These are phyloP conservation scores for Phyllosticta citrichinensis DNA, from an alignment of 2,329 filamentous ascomycete species.

Conservation along the genomic window DNA sequence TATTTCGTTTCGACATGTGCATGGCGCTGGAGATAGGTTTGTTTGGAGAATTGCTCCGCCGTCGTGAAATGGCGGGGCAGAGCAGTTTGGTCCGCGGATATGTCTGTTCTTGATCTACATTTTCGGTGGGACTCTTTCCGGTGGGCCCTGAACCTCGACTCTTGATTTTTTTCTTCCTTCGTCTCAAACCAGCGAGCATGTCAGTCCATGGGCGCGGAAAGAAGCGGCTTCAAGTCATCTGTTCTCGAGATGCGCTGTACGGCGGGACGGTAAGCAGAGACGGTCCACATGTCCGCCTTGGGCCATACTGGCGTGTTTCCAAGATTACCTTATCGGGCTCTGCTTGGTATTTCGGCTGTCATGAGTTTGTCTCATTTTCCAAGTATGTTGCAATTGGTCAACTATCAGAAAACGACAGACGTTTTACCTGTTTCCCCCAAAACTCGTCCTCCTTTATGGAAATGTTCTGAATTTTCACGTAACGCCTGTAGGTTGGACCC, in stretches of 20 bases:
- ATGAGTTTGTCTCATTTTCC: not conserved
- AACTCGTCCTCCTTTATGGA: no score
- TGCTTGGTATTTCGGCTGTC: not conserved
- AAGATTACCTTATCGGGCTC: not conserved
- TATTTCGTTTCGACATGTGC: not conserved
- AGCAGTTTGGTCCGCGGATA: not conserved
- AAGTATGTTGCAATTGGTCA: not conserved
- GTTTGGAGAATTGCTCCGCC: not conserved
- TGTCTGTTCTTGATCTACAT: not conserved
- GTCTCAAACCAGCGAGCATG: not conserved
- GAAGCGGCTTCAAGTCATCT: no score
- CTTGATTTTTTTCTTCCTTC: not conserved
- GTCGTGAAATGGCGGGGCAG: not conserved
- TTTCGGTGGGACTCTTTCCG: not conserved
- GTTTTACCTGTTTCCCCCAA: no score
- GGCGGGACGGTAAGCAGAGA: not conserved
- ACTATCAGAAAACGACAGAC: not conserved
- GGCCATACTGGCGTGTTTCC: not conserved
- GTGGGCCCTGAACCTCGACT: not conserved
- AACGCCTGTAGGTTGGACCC: no score
- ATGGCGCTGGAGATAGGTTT: not conserved
- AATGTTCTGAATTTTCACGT: no score
- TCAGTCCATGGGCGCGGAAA: not conserved
- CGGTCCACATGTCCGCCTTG: not conserved
- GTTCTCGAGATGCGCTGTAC: not conserved